Conservation (phyloP, 345 rosid genomes). For the Eucalyptus sp. region DNA sequence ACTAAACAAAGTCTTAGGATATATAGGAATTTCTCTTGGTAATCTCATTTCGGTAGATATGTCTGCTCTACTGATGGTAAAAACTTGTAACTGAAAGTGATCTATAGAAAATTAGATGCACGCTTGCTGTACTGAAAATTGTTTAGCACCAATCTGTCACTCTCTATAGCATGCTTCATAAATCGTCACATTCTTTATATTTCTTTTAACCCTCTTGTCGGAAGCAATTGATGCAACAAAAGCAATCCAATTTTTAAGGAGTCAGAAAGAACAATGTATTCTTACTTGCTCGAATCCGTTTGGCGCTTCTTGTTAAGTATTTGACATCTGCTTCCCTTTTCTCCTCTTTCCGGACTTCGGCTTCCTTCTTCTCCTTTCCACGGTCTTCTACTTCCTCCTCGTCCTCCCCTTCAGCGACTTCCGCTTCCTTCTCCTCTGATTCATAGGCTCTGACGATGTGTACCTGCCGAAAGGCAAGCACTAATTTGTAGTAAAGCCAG, state of each 20-base stretch:
- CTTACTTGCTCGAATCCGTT: conserved; percentile 23
- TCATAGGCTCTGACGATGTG: conserved; percentile 23
- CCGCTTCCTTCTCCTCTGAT: conserved; percentile 3
- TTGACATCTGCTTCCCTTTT: background rate
- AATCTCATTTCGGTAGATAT: background rate
- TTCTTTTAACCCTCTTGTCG: background rate
- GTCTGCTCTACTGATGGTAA: background rate
- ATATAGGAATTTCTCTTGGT: background rate
- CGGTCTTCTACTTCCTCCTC: background rate
- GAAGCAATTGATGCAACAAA: background rate
- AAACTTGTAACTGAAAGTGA: background rate
- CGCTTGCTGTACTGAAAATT: background rate
- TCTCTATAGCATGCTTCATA: background rate
- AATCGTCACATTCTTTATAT: background rate
- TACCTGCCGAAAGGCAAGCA: conserved; percentile 3
- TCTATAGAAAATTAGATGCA: background rate
- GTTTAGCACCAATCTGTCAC: background rate
- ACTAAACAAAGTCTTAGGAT: rapidly evolving
- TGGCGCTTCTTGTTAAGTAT: conserved; percentile 4
- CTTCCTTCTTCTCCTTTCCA: background rate
- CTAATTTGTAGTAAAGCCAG: background rate
- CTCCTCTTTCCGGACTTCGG: background rate
- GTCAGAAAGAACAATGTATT: background rate
- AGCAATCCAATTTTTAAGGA: background rate
- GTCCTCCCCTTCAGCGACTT: background rate